Evolutionary conservation across 177 flowering plant genomes (phyloP).

Genomic region (Vitis hybrid): DNA sequence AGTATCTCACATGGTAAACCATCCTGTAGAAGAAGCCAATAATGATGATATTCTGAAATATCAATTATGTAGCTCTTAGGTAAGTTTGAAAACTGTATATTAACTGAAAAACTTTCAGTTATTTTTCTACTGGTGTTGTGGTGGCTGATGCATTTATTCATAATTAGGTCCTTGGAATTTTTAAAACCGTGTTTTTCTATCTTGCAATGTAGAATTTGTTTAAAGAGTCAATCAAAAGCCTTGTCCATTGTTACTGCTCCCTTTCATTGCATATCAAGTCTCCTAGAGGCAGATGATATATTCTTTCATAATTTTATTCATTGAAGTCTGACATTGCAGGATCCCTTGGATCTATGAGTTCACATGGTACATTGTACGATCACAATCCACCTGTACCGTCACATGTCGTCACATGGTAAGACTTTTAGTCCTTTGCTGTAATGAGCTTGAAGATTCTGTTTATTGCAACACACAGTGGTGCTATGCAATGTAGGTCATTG

Average conservation of each 20-base stretch:
- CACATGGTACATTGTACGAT: slow-evolving; percentile 73
- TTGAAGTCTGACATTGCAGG: slow-evolving; percentile 41
- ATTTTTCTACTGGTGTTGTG: no score
- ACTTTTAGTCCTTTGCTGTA: background rate
- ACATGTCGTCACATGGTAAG: slow-evolving; percentile 73
- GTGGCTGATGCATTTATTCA: no score
- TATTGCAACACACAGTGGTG: no score
- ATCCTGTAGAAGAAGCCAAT: no score
- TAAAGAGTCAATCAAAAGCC: background rate
- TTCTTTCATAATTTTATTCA: background rate
- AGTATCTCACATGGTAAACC: no score
- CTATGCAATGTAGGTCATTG: no score
- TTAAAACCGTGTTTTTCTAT: no score
- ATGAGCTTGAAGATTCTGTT: background rate
- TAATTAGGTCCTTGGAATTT: no score
- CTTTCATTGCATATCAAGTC: slow-evolving; percentile 3
- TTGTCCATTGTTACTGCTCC: background rate
- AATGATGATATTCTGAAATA: no score
- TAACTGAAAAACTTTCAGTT: no score
- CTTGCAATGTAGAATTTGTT: background rate
- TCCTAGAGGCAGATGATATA: background rate
- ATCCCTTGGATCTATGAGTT: slow-evolving; percentile 85
- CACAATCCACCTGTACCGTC: slow-evolving; percentile 35
- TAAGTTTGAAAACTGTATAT: no score
- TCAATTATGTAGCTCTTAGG: no score